Base-by-base conservation (phyloP, 2,329 filamentous ascomycete genomes). In the Bipolaris gigantea region DNA sequence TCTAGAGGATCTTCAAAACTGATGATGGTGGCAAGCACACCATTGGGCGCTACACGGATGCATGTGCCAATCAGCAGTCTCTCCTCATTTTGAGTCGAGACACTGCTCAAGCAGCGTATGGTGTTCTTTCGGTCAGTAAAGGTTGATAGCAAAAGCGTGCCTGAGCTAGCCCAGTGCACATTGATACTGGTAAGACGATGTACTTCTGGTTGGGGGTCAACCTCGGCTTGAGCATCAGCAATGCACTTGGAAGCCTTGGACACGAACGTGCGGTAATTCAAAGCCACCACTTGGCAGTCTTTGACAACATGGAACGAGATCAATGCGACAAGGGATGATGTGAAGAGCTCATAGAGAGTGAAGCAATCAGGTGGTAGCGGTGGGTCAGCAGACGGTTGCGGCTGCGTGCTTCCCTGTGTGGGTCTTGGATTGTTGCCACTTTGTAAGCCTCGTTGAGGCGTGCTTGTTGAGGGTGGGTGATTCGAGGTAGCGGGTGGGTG, bases 201-300 rank as follows among this genome's bases (percentile, higher is more conserved):
- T 2, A 59, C 54, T 13, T 45, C 15, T 38, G 49, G 43, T 38
- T 33, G 27, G 13, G 35, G 18, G 13, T 54, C 47, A 44, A 56
- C 27, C 8, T 56, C 53, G 44, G 47, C 21, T 4, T 50, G 49
- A 11, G 55, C 52, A 21, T 55, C 11, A 7, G 60, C 41, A 35
- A 57, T 46, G 19, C 41, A 53, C 38, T 39, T n/a, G 48, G 47
- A 33, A 30, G 65, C 59, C 47, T 61, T 65, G 34, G 71, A 69
- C 38, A 71, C 45, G 34, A 76, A 71, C 41, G 73, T 75, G 36
- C 73, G 67, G 53, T 68, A 71, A 52, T 75, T 75, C 36, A 76
- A 59, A 21, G 72, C 68, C 53, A 71, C 60, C 21, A 67, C 64
- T 27, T 62, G 56, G 42, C 70, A 64, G 49, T 73, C 62, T 53